These are phyloP conservation scores for Immersiella caudata DNA, from an alignment of 495 filamentous ascomycete genomes.

Conservation along the genomic window DNA sequence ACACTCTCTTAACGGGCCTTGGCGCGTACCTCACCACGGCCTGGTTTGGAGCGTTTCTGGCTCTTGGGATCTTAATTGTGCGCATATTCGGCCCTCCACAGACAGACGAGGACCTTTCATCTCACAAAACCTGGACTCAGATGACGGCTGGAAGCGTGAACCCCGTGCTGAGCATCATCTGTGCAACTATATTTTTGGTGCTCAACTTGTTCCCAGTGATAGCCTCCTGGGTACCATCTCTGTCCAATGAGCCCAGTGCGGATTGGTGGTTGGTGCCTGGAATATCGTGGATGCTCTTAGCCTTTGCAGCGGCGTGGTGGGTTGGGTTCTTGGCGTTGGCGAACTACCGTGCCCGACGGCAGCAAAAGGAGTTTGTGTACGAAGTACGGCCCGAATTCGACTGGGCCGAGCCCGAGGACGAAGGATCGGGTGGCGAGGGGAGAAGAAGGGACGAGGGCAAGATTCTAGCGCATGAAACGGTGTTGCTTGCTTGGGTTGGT, in stretches of 20 bases:
- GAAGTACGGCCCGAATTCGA: constrained; percentile 25
- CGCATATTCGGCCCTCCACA: constrained; percentile 31
- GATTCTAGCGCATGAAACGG: constrained; percentile 21
- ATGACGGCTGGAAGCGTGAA: constrained; percentile 17
- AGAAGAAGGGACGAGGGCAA: constrained; percentile 6
- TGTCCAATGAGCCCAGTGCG: constrained; percentile 13
- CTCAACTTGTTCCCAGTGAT: constrained; percentile 29
- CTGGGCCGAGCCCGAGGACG: constrained; percentile 17
- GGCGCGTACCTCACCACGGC: constrained; percentile 35
- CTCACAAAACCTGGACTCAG: constrained; percentile 20
- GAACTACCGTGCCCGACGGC: constrained; percentile 10
- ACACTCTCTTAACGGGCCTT: constrained; percentile 35
- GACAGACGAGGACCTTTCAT: constrained; percentile 17
- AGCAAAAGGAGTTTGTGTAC: constrained; percentile 18
- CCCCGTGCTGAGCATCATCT: constrained; percentile 13
- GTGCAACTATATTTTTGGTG: constrained; percentile 9
- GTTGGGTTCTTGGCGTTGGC: constrained; percentile 22
- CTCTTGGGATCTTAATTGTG: constrained; percentile 39
- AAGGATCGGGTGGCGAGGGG: neutral
- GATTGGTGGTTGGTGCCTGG: constrained; percentile 36
- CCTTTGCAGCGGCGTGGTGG: constrained; percentile 17
- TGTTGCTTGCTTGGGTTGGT: constrained; percentile 15
- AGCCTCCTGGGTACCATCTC: constrained; percentile 29
- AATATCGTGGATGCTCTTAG: constrained; percentile 18
- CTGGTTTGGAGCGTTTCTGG: constrained; percentile 40